Evolutionary conservation across 2,329 filamentous ascomycete species (phyloP).

Genomic region (Rhynchosporium secalis): DNA sequence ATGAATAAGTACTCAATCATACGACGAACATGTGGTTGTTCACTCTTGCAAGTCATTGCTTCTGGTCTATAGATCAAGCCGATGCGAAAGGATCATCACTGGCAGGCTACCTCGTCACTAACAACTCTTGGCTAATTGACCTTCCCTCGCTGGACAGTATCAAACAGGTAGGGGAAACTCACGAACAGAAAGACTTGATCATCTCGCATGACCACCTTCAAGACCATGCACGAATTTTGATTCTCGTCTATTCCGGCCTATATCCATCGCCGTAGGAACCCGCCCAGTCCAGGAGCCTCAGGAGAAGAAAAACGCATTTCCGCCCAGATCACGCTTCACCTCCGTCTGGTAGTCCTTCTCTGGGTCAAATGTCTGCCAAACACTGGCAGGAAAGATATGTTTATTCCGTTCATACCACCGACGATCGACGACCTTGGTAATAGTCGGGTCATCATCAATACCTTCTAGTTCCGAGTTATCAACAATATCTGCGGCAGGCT

Average conservation of each 20-base stretch:
- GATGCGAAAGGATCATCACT: too few relatives aligned
- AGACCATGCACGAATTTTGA: not conserved
- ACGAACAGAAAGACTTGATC: not conserved
- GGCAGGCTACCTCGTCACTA: too few relatives aligned
- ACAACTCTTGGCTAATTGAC: too few relatives aligned
- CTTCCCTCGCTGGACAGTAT: not conserved
- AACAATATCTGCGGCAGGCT: constrained; percentile 43
- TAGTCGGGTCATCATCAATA: constrained; percentile 69
- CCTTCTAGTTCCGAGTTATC: constrained; percentile 63
- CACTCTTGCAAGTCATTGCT: not conserved
- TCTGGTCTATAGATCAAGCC: not conserved
- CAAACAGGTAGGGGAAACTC: not conserved
- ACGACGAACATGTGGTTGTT: not conserved
- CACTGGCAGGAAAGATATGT: constrained; percentile 94
- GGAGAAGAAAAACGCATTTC: constrained; percentile 90
- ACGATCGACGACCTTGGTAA: constrained; percentile 93
- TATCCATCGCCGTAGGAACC: not conserved
- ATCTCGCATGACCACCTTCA: not conserved
- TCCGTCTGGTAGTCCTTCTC: constrained; percentile 80
- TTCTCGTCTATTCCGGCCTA: not conserved
- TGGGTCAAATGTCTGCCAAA: constrained; percentile 94
- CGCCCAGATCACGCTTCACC: constrained; percentile 78
- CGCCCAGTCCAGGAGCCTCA: constrained; percentile 29
- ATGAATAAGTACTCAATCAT: not conserved
- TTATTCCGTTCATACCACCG: constrained; percentile 98